phyloP scores from a whole-genome alignment of 331 rosid genomes.

The Erythrophleum ivorense region DNA sequence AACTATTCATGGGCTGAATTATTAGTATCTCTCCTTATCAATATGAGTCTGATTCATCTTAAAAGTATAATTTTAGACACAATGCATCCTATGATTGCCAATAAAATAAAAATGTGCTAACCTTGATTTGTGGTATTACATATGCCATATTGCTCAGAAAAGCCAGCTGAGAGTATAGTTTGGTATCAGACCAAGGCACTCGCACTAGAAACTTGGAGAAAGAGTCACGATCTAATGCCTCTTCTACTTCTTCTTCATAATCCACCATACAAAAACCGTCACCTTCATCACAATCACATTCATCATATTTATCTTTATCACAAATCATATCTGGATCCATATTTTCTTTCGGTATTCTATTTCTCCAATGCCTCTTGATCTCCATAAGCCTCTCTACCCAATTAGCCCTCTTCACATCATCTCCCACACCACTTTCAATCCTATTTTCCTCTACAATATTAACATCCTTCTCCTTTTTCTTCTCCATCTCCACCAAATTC shows the following conservation, averaged over 20 bases:
- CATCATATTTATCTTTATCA: conserved; percentile 35
- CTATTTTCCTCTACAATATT: conserved; percentile 34
- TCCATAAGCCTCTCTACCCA: conserved; percentile 93
- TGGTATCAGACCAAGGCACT: conserved; percentile 77
- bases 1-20: too few relatives aligned
- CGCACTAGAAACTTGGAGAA: conserved; percentile 63
- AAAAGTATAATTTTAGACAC: too few relatives aligned
- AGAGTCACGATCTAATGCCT: conserved; percentile 47
- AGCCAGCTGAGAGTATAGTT: conserved; percentile 75
- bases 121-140: conserved; percentile 78
- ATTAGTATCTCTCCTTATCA: too few relatives aligned
- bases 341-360: conserved; percentile 51
- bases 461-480: conserved; percentile 44
- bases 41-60: too few relatives aligned
- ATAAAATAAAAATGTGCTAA: neutral
- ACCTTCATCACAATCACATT: conserved; percentile 59
- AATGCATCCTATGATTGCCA: too few relatives aligned
- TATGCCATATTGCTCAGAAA: conserved; percentile 93
- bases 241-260: conserved; percentile 48
- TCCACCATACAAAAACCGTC: conserved; percentile 63
- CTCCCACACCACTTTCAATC: conserved; percentile 43
- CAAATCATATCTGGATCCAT: conserved; percentile 41
- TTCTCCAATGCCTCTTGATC: conserved; percentile 79
- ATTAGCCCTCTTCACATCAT: conserved; percentile 64
- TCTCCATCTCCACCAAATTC: conserved; percentile 45